Evolutionary conservation across 805 yeast genomes (phyloP), one percentile per base, ranked within the genome.

Genomic region (Candida loeiensis): DNA sequence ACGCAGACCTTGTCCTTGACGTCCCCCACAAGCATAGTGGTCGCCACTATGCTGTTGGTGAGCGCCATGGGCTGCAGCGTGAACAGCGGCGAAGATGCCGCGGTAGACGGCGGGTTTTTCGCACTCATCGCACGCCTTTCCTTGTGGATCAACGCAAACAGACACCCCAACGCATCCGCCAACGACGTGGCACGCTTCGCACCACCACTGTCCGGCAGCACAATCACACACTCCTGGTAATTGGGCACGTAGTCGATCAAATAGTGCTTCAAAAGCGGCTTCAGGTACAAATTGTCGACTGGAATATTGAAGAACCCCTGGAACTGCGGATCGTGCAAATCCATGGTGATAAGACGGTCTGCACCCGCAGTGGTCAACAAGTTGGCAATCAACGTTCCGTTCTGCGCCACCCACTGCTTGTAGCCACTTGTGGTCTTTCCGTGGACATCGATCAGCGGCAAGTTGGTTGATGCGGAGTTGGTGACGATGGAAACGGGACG

Each of bases 141-240:
- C 63, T 93, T 93, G 64, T 93, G 98, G 48, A 93, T 89, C 62
- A 93, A 71, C 0, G 99, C 99, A 68, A 93, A 90, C 18, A 89
- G 77, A 69, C 93, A 76, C 14, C 87, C 89, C 43, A 93, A 66
- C 1, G 85, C 77, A 64, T 93, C 99, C 1, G 99, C 99, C 45
- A 93, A 76, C 1, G 91, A 83, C 1, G 96, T 86, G 22, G 99
- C 97, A 49, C 99, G 71, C 62, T 93, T 93, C 36, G 99, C 99
- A 46, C 99, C 99, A 56, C 99, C 99, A 16, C 97, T 93, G 64
- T 93, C 99, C 0, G 99, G 99, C 1, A 96, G 88, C 24, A 93
- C 97, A 51, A 93, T 80, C 6, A 93, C 95, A 30, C 91, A 85
- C 29, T 89, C 83, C 49, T 77, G 77, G 57, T 80, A 87, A 46